Conservation (phyloP, 257 asterid genomes). For the Nicotiana undulata region DNA sequence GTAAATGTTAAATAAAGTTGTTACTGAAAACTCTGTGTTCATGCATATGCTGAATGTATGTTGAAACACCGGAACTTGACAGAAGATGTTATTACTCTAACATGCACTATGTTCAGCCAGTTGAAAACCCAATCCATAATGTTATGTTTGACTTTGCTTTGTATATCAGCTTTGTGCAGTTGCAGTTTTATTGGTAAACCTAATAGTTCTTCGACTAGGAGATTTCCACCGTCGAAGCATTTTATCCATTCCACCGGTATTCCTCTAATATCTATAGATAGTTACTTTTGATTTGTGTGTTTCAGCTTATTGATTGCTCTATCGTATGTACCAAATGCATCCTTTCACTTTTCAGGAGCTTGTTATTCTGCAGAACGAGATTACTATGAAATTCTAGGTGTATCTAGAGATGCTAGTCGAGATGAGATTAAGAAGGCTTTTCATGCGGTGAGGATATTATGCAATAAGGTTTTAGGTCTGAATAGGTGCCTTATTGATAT, state of each 20-base stretch:
- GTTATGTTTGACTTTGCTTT: conserved; percentile 17
- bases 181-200: conserved; percentile 19
- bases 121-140: conserved; percentile 5
- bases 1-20: neutral
- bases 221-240: conserved; percentile 31
- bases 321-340: conserved; percentile 3
- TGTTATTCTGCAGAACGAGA: conserved; percentile 37
- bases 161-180: conserved; percentile 29
- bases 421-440: conserved; percentile 90
- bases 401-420: conserved; percentile 51
- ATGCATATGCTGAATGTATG: neutral
- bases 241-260: conserved; percentile 79
- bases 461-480: neutral
- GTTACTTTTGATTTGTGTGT: neutral
- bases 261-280: conserved; percentile 1
- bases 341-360: conserved; percentile 32
- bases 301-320: conserved; percentile 1
- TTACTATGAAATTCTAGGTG: conserved; percentile 73
- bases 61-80: neutral
- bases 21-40: neutral
- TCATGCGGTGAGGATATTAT: conserved; percentile 52
- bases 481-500: neutral
- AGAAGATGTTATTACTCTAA: neutral
- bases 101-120: neutral
- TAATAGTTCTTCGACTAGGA: conserved; percentile 25